Evolutionary conservation across 192 early-diverging fungal genomes (phyloP), one percentile per base, ranked within the genome.

Genomic region (Backusella australiensis): DNA sequence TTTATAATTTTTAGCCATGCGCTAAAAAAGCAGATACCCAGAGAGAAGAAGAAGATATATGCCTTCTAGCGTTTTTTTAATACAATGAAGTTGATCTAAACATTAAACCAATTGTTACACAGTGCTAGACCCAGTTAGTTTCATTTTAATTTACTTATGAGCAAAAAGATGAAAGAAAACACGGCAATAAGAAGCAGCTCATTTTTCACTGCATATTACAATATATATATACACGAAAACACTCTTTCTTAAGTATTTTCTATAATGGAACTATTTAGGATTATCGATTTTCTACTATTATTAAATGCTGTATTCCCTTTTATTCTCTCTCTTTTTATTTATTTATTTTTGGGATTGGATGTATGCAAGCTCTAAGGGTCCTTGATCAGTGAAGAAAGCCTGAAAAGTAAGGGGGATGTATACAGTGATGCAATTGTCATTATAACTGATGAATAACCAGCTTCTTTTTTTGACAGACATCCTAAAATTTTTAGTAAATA

Each of bases 41-140:
- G 9, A 12, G 12, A 26, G 21, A 63, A 63, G 56, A 63, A 26
- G 56, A 63, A 63, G 23, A 63, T 1, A 15, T 23, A 6, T 53
- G 19, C 21, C 4, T 63, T 29, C 9, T 63, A 29, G 21, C 21
- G 3, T 63, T 26, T 63, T 56, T 63, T 29, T 63, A 23, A 59
- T 56, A 56, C 52, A 56, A 56, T 56, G 11, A 56, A 56, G 53
- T 23, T 56, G 53, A 56, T 56, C n/a, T 56, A 56, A 56, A 56
- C 53, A 23, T 23, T 56, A 56, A 56, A 9, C n/a, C 6, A 23
- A 2, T 3, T 56, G 53, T 56, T 56, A 56, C 53, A 56, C 53
- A 4, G 53, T 11, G 11, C 21, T 56, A 56, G 53, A 44, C 42
- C 42, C 14, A 44, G 15, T 23, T 23, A 21, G 21, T 3, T 8